These are phyloP conservation scores for Solanum pennellii DNA, from an alignment of 257 asterid species.

Conservation along the genomic window DNA sequence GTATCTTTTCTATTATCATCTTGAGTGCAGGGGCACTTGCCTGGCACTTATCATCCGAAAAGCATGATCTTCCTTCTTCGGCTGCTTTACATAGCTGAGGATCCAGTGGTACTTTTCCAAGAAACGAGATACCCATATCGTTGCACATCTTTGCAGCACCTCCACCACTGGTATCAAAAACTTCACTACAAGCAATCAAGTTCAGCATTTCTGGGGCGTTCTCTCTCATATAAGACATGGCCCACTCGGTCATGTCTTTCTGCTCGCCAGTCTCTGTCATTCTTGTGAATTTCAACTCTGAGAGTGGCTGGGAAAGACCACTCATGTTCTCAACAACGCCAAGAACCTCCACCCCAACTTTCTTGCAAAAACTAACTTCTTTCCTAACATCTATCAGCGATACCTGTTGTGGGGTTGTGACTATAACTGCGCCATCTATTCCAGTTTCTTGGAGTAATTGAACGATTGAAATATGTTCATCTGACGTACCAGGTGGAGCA, in stretches of 20 bases:
- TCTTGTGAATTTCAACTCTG: conserved; percentile 45
- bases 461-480: conserved; percentile 80
- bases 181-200: conserved; percentile 53
- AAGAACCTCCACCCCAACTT: conserved; percentile 59
- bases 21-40: conserved; percentile 59
- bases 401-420: conserved; percentile 91
- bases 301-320: conserved; percentile 55
- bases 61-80: conserved; percentile 90
- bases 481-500: conserved; percentile 97
- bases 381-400: conserved; percentile 85
- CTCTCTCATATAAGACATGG: conserved; percentile 39
- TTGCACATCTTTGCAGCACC: conserved; percentile 85
- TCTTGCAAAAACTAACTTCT: conserved; percentile 83
- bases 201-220: conserved; percentile 55
- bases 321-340: conserved; percentile 97
- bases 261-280: conserved; percentile 37
- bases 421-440: conserved; percentile 79
- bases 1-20: conserved; percentile 41
- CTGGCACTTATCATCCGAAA: conserved; percentile 40
- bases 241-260: conserved; percentile 53
- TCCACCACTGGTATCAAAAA: conserved; percentile 72
- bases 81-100: conserved; percentile 89
- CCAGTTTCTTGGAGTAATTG: conserved; percentile 79
- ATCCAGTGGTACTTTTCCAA: conserved; percentile 80
- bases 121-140: conserved; percentile 77